Conservation (phyloP, 2,329 filamentous ascomycete species). For the Ophiostoma pallidulum region DNA sequence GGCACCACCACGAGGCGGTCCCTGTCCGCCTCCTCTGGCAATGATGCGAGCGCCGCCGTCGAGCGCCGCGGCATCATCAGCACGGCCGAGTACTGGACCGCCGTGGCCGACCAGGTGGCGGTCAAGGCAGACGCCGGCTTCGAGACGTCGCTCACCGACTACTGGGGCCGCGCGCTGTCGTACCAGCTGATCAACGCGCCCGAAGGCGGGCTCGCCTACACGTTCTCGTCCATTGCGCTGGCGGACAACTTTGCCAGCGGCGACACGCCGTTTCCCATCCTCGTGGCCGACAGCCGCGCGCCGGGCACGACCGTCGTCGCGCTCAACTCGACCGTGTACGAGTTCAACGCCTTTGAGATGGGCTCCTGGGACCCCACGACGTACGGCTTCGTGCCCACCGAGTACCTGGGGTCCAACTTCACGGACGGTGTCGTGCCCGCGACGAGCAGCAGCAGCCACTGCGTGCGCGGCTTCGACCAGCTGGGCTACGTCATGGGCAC, state of each 20-base stretch:
- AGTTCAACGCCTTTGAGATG: conserved; percentile 58
- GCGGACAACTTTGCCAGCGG: conserved; percentile 33
- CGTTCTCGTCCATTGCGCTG: conserved; percentile 61
- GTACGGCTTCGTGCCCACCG: conserved; percentile 48
- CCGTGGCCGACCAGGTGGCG: conserved; percentile 47
- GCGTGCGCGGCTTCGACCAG: conserved; percentile 74
- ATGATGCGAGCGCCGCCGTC: no score
- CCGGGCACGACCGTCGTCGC: conserved; percentile 35
- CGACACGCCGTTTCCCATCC: conserved; percentile 38
- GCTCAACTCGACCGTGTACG: conserved; percentile 52
- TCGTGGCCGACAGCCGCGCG: conserved; percentile 39
- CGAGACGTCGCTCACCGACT: conserved; percentile 70
- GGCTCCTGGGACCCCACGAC: conserved; percentile 53
- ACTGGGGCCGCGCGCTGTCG: conserved; percentile 78
- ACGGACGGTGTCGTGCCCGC: conserved; percentile 43
- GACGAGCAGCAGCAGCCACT: conserved; percentile 43
- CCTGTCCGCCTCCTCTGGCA: no score
- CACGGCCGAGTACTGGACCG: conserved; percentile 45
- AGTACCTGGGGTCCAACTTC: conserved; percentile 52
- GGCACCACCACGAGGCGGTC: background rate
- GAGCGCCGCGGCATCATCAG: conserved; percentile 18
- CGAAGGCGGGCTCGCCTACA: conserved; percentile 65
- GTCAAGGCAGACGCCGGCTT: conserved; percentile 55
- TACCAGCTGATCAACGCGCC: conserved; percentile 75
- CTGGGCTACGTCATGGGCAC: conserved; percentile 79